Conservation (phyloP, 331 rosid genomes). For the Quercus lobata region DNA sequence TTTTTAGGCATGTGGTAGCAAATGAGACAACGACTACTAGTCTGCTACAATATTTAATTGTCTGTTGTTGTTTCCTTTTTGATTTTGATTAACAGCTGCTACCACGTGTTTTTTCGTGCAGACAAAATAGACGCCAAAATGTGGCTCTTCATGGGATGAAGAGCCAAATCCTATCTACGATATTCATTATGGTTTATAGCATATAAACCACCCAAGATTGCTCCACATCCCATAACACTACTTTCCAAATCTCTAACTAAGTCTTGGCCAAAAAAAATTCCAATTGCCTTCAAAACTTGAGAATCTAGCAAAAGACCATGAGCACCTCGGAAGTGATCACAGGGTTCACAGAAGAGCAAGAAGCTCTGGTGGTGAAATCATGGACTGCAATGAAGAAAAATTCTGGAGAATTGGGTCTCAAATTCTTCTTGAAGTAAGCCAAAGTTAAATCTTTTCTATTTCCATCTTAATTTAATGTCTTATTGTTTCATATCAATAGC, state of each 20-base stretch:
- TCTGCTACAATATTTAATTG: no score
- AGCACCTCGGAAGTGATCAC: conserved; percentile 13
- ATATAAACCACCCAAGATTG: conserved; percentile 4
- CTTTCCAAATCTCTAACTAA: background rate
- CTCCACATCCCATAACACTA: background rate
- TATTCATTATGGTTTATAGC: no score
- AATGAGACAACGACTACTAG: background rate
- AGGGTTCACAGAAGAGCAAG: conserved; percentile 71
- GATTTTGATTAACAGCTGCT: no score
- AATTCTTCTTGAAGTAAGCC: conserved; percentile 70
- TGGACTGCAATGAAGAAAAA: conserved; percentile 73
- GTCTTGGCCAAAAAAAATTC: background rate
- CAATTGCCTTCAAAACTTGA: background rate
- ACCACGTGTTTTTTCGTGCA: no score
- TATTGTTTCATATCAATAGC: background rate
- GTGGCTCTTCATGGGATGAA: conserved; percentile 36
- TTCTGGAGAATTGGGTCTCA: conserved; percentile 50
- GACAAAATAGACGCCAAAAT: background rate
- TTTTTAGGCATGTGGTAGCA: conserved; percentile 2
- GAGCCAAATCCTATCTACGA: no score
- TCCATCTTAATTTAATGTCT: background rate
- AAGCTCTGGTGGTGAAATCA: conserved; percentile 67
- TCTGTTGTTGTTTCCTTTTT: no score
- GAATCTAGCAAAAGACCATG: conserved; percentile 17
- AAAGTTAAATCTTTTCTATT: background rate